Conservation (phyloP, 345 rosid species). For the Boechera stricta region DNA sequence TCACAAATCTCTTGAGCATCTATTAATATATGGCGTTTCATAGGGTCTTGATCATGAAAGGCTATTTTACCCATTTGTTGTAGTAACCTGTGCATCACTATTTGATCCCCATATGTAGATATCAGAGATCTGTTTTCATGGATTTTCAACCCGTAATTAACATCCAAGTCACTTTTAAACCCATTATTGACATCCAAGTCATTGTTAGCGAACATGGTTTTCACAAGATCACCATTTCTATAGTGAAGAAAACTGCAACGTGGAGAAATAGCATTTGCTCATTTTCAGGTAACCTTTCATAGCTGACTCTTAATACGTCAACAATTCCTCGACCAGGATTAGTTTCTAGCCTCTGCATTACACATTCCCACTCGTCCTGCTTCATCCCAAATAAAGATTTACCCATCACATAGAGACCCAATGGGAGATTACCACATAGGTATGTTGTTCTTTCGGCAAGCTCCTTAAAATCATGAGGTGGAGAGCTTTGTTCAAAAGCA, state of each 20-base stretch:
- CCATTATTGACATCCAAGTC: too few species aligned
- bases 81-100: too few species aligned
- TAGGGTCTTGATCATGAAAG: too few species aligned
- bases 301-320: conserved; percentile 32
- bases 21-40: too few species aligned
- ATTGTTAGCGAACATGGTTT: neutral
- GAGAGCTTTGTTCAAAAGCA: neutral
- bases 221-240: neutral
- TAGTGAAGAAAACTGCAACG: conserved; percentile 45
- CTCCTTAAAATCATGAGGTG: neutral
- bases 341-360: neutral
- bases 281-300: conserved; percentile 27
- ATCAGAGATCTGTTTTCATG: too few species aligned
- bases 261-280: conserved; percentile 41
- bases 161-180: too few species aligned
- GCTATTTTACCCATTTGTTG: too few species aligned
- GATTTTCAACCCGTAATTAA: too few species aligned
- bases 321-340: neutral
- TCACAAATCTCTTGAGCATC: too few species aligned
- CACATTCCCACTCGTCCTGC: conserved; percentile 18
- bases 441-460: neutral
- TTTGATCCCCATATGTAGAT: too few species aligned
- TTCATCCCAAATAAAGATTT: neutral
- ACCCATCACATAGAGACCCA: conserved; percentile 10
- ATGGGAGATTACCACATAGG: neutral